These are phyloP conservation scores for Tetradesmus obliquus DNA, from an alignment of 139 green algal species.

Conservation along the genomic window DNA sequence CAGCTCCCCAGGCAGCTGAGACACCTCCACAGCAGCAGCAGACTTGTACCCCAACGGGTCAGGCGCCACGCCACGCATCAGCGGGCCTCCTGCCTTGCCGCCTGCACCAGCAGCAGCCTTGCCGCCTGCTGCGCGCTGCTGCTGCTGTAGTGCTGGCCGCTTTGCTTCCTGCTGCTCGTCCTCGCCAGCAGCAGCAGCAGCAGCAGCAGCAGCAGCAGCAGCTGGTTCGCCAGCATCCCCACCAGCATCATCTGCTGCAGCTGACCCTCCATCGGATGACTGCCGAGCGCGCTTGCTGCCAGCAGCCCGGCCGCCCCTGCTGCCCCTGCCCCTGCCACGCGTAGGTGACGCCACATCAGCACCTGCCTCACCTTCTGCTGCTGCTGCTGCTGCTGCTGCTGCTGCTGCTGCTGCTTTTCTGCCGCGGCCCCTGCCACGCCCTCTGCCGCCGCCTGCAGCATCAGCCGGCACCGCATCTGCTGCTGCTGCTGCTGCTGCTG, in stretches of 20 bases:
- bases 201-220: background rate
- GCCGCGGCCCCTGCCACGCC: background rate
- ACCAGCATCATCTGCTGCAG: background rate
- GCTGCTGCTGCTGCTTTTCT: background rate
- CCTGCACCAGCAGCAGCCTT: background rate
- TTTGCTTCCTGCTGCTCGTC: background rate
- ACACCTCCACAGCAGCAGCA: background rate
- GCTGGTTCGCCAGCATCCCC: background rate
- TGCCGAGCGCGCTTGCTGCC: conserved; percentile 2
- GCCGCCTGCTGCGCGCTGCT: conserved; percentile 2
- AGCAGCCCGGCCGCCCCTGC: background rate
- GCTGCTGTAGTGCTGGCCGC: conserved; percentile 9
- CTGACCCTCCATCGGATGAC: background rate
- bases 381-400: conserved; percentile 17
- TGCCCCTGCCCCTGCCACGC: conserved; percentile 8
- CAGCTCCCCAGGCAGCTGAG: background rate
- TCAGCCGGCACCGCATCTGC: background rate
- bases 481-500: conserved; percentile 13
- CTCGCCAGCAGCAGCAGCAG: background rate
- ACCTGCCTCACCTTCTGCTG: background rate
- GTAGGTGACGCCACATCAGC: background rate
- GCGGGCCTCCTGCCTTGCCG: background rate
- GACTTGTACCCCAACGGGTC: conserved; percentile 29
- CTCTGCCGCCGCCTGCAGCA: background rate
- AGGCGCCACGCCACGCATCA: background rate